These are phyloP conservation scores for Candida sithepensis DNA, from an alignment of 805 yeast species.

Conservation along the genomic window DNA sequence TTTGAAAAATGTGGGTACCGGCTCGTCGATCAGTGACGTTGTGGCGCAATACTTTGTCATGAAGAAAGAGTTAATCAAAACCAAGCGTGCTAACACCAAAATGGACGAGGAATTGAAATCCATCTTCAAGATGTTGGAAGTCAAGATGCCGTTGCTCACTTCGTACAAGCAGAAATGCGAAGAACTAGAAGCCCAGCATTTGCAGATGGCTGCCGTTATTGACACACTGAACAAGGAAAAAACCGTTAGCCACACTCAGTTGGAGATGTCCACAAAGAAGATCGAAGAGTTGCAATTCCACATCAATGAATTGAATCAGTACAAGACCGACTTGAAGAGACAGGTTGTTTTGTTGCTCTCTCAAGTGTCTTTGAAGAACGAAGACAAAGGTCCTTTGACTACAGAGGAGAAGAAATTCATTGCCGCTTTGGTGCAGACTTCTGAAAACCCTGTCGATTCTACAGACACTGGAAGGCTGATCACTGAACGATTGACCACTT, in stretches of 20 bases:
- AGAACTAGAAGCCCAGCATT: conserved; percentile 51
- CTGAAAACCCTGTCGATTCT: conserved; percentile 22
- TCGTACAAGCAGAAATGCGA: conserved; percentile 60
- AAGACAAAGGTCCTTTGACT: conserved; percentile 58
- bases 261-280: conserved; percentile 26
- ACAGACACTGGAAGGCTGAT: conserved; percentile 73
- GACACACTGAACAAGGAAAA: conserved; percentile 51
- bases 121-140: conserved; percentile 72
- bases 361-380: conserved; percentile 56
- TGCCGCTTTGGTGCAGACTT: conserved; percentile 44
- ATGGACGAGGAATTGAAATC: conserved; percentile 68
- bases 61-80: conserved; percentile 63
- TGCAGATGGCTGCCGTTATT: conserved; percentile 50
- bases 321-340: conserved; percentile 69
- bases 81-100: conserved; percentile 65
- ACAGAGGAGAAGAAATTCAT: conserved; percentile 63
- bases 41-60: conserved; percentile 61
- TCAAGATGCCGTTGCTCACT: conserved; percentile 70
- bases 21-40: conserved; percentile 62
- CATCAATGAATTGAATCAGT: conserved; percentile 45
- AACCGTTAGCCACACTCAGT: conserved; percentile 14
- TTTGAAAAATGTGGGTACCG: conserved; percentile 36
- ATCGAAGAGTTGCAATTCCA: conserved; percentile 44
- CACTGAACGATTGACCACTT: conserved; percentile 68
- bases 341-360: conserved; percentile 77